A percentile compares a stretch with the other conserved stretches of the same genome.
Conservation (phyloP, 495 filamentous ascomycete species). For the Penicillium herquei region DNA sequence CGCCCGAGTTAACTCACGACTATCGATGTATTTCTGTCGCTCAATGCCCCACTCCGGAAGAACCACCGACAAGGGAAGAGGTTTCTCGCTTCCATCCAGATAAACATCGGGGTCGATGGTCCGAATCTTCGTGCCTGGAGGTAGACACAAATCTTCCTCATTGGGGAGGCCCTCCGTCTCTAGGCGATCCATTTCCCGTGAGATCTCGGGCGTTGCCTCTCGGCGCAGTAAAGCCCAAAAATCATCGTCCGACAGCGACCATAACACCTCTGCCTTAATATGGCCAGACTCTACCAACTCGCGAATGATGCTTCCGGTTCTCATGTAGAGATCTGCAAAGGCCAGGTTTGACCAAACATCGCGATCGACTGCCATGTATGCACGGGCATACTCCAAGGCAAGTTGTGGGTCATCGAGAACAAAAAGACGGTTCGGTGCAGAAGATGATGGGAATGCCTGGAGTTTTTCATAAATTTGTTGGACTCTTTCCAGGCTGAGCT, state of each 20-base stretch:
- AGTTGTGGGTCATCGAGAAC: constrained; percentile 30
- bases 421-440: constrained; percentile 28
- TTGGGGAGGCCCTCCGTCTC: constrained; percentile 31
- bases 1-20: constrained; percentile 13
- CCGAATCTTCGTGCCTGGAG: constrained; percentile 31
- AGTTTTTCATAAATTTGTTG: constrained; percentile 24
- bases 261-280: constrained; percentile 31
- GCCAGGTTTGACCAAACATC: constrained; percentile 38
- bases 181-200: constrained; percentile 26
- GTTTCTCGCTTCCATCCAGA: constrained; percentile 6
- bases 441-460: constrained; percentile 27
- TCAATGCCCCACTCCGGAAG: constrained; percentile 30
- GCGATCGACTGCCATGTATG: constrained; percentile 33
- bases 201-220: constrained; percentile 22
- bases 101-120: constrained; percentile 41
- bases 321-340: constrained; percentile 30
- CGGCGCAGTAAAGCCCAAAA: constrained; percentile 35
- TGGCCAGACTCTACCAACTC: constrained; percentile 20
- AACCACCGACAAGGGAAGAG: constrained; percentile 31
- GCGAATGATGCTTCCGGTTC: constrained; percentile 34
- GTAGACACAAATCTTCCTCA: constrained; percentile 27
- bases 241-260: constrained; percentile 36
- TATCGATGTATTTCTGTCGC: constrained; percentile 31
- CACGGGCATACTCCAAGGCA: constrained; percentile 30
- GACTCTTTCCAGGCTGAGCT: constrained; percentile 27